Evolutionary conservation across 306 rosid species (phyloP), one percentile per base, ranked within the genome.

Genomic region (Cucurbita maxima): DNA sequence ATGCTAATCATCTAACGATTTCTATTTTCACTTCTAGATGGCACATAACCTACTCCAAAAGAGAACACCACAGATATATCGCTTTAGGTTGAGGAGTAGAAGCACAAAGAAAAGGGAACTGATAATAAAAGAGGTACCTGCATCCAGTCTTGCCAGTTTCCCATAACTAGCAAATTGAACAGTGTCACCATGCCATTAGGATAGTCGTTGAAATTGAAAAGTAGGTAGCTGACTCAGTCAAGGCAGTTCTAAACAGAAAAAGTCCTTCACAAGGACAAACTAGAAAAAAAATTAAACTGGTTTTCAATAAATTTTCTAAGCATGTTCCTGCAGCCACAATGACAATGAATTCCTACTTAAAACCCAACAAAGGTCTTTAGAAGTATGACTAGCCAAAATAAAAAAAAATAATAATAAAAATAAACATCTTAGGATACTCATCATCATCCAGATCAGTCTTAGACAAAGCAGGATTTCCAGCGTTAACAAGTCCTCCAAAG

Each of bases 111-210:
- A 14, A 50, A 50, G 60, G 66, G 70, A 63, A 60, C 16, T 53
- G 79, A 58, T 18, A 37, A 60, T 76, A 74, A 72, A 56, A 44
- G 66, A 43, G 30, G 38, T 90, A 94, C 99, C 96, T 88, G 85
- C 91, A 89, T 86, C 91, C 96, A 86, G 53, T 15, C 43, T 3
- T 86, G 90, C 97, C 99, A 94, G 74, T 87, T 82, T 72, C 88
- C 96, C 84, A 81, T 74, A 86, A 94, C 99, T 11, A 94, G 79
- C 81, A 91, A 85, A 86, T 94, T 94, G 92, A 91, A 94, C 71
- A 94, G 97, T 58, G 99, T 87, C 90, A 94, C 99, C 96, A 94
- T 91, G 71, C 99, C 99, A 79, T 89, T 94, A 6, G 99, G 97
- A 73, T 85, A 94, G 76, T 94, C 99, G 72, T 94, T 94, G 78